Percentiles rank a stretch among this genome's conserved stretches.
These are phyloP conservation scores for Echinosophora koreensis DNA, from an alignment of 306 rosid genomes.

Conservation along the genomic window DNA sequence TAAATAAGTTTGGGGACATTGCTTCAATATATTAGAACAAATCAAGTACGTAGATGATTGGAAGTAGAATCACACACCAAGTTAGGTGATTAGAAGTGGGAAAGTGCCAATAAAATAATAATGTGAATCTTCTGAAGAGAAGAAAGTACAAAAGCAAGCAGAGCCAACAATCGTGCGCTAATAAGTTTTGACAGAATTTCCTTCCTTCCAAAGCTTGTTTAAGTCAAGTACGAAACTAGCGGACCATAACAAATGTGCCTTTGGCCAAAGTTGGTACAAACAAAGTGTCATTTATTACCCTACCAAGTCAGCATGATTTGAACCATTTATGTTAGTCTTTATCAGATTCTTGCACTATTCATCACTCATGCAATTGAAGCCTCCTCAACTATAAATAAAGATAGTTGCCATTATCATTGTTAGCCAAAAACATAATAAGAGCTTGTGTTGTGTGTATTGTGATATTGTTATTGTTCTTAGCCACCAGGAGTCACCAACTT, in stretches of 20 bases:
- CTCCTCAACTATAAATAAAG: conserved; percentile 12
- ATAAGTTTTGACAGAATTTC: conserved; percentile 15
- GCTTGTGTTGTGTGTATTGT: background rate
- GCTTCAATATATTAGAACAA: background rate
- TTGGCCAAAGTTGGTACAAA: conserved; percentile 29
- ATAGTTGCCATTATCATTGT: background rate
- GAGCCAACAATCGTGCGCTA: conserved; percentile 43
- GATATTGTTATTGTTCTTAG: background rate
- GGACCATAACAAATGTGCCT: conserved; percentile 47
- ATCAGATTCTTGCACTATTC: conserved; percentile 32
- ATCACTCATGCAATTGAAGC: background rate
- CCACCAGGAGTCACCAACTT: conserved; percentile 26
- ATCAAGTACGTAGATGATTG: too few species aligned
- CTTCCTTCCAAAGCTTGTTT: conserved; percentile 1
- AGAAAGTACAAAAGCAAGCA: conserved; percentile 42
- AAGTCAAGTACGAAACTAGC: conserved; percentile 48
- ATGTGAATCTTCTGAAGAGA: conserved; percentile 35
- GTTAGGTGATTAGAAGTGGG: conserved; percentile 17
- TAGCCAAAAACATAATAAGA: background rate
- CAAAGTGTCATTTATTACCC: conserved; percentile 33
- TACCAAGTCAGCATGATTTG: conserved; percentile 25
- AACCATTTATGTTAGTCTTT: conserved; percentile 40
- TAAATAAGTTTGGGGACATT: too few species aligned
- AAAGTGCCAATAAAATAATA: conserved; percentile 17
- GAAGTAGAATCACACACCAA: too few species aligned